A percentile compares a stretch with the other conserved stretches of the same genome.
Evolutionary conservation across 106 monocot species (phyloP).

Genomic region (Platanthera zijinensis): DNA sequence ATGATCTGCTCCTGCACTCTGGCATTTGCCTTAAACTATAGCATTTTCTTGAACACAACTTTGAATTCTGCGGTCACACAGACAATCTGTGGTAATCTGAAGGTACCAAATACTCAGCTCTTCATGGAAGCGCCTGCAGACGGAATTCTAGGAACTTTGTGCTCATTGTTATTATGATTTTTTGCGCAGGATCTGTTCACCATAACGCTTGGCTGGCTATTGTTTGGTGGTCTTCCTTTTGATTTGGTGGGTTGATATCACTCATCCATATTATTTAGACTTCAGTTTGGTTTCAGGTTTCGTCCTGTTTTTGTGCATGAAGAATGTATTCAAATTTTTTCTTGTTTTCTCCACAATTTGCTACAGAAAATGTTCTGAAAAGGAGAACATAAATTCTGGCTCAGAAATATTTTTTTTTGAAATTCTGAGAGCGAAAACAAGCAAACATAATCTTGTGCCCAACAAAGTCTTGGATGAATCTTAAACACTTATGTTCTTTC

Average conservation of each 20-base stretch:
- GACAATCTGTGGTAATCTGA: conserved; percentile 92
- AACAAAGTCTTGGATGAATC: neutral
- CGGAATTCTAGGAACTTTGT: neutral
- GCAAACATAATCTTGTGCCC: too few relatives aligned
- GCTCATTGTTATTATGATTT: neutral
- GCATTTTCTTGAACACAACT: conserved; percentile 86
- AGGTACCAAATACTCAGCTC: conserved; percentile 31
- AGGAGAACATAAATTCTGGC: too few relatives aligned
- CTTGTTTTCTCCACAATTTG: too few relatives aligned
- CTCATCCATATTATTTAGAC: neutral
- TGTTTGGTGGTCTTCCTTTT: conserved; percentile 94
- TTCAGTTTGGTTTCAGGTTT: neutral
- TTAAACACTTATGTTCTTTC: neutral
- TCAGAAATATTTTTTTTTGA: too few relatives aligned
- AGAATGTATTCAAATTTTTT: neutral
- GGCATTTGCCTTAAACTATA: conserved; percentile 92
- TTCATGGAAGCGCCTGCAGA: neutral
- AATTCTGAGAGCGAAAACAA: too few relatives aligned
- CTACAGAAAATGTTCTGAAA: too few relatives aligned
- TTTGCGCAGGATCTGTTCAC: conserved; percentile 73
- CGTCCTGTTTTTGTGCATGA: neutral
- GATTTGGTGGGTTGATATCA: conserved; percentile 50
- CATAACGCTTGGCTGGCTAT: conserved; percentile 73
- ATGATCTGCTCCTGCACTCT: conserved; percentile 76
- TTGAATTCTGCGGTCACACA: conserved; percentile 89